These are phyloP conservation scores for Papiliotrema flavescens DNA, from an alignment of 1,284 basidiomycete genomes.

Conservation along the genomic window DNA sequence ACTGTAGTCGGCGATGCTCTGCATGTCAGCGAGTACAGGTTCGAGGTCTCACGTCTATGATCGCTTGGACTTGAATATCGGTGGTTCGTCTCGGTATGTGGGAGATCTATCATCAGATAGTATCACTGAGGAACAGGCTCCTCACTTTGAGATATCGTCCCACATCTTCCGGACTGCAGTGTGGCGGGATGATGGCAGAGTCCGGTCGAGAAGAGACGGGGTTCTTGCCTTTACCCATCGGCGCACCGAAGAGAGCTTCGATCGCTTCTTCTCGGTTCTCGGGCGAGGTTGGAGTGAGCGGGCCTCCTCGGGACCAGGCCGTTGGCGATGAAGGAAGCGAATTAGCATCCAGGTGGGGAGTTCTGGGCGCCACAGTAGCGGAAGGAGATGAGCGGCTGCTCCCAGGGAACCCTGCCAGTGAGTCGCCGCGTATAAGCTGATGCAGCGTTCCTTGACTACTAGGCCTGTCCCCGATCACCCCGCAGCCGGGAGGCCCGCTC, in stretches of 20 bases:
- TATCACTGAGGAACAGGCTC: too few species aligned
- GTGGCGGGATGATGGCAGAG: too few species aligned
- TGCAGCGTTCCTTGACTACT: not conserved
- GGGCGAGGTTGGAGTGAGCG: not conserved
- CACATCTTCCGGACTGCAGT: not conserved
- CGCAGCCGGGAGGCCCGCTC: not conserved
- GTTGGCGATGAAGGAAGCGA: not conserved
- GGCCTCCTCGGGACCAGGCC: not conserved
- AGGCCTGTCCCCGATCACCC: not conserved
- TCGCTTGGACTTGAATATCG: slow-evolving; percentile 14
- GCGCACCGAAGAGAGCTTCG: too few species aligned
- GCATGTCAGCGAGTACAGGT: not conserved
- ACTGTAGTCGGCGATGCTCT: slow-evolving; percentile 29
- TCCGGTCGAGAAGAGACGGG: too few species aligned
- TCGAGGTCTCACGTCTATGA: slow-evolving; percentile 8
- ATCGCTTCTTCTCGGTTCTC: not conserved
- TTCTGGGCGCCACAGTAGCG: not conserved
- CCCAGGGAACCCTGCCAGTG: not conserved
- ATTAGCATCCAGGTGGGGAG: not conserved
- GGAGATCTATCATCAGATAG: slow-evolving; percentile 16
- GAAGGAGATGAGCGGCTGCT: not conserved
- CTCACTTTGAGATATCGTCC: slow-evolving; percentile 5
- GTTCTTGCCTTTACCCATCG: too few species aligned
- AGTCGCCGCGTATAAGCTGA: not conserved
- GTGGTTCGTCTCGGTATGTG: slow-evolving; percentile 21